These are phyloP conservation scores for Capronia americana DNA, from an alignment of 2,329 filamentous ascomycete genomes.

Conservation along the genomic window DNA sequence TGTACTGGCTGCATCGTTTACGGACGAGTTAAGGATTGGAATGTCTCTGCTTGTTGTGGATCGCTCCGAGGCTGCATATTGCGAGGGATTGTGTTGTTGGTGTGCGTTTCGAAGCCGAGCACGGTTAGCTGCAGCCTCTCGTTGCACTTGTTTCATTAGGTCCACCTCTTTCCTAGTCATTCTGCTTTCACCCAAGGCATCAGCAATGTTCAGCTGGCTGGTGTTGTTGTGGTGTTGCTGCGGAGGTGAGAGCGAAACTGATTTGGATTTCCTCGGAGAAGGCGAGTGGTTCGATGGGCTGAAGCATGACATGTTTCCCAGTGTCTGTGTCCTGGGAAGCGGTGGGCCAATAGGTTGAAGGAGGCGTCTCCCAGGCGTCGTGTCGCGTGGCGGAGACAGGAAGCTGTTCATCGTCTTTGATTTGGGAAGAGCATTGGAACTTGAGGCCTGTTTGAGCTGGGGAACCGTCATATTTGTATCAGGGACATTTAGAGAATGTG, in stretches of 20 bases:
- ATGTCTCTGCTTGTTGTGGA: background rate
- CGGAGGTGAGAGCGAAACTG: constrained; percentile 4
- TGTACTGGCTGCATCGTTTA: constrained; percentile 13
- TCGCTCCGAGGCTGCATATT: background rate
- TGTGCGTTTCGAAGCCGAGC: constrained; percentile 23
- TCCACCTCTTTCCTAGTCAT: constrained; percentile 34
- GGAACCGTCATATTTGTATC: background rate
- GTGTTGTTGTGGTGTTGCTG: constrained; percentile 4
- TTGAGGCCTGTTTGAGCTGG: constrained; percentile 9
- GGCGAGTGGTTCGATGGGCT: constrained; percentile 17
- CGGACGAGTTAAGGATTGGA: constrained; percentile 3
- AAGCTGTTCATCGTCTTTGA: constrained; percentile 32
- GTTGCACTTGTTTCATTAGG: constrained; percentile 29
- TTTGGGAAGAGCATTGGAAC: constrained; percentile 23
- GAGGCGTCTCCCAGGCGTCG: constrained; percentile 30
- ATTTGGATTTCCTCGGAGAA: constrained; percentile 30
- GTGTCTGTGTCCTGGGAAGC: constrained; percentile 34
- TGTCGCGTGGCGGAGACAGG: constrained; percentile 20
- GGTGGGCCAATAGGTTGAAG: constrained; percentile 35
- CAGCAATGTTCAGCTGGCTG: constrained; percentile 25
- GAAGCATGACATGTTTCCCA: constrained; percentile 37
- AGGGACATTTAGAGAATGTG: constrained; percentile 17
- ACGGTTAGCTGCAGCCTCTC: constrained; percentile 32
- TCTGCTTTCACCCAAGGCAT: constrained; percentile 32
- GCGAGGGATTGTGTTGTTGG: background rate